Percentiles rank a stretch among this genome's conserved stretches.
Conservation (phyloP, 495 filamentous ascomycete species). For the Hyphodiscus hymeniophilus region DNA sequence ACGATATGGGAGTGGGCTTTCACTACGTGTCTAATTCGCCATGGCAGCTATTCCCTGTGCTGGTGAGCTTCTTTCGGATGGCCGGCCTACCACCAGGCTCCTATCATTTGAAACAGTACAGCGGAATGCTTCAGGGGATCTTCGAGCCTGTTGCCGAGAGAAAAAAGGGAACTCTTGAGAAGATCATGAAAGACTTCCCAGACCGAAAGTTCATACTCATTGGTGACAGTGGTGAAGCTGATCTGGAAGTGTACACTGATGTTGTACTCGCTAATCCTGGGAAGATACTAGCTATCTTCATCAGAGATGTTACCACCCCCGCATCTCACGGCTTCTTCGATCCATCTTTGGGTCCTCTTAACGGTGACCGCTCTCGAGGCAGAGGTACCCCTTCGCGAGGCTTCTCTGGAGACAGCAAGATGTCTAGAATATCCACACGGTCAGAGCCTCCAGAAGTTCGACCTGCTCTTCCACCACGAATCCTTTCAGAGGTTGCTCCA, state of each 20-base stretch:
- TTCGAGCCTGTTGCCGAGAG: conserved; percentile 95
- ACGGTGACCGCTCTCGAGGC: conserved; percentile 18
- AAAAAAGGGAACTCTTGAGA: conserved; percentile 81
- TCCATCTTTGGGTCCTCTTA: conserved; percentile 42
- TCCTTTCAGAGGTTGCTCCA: conserved; percentile 10
- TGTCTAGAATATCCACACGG: conserved; percentile 21
- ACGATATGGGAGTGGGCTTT: conserved; percentile 70
- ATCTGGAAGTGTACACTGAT: conserved; percentile 95
- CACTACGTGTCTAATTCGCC: conserved; percentile 94
- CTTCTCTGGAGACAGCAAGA: conserved; percentile 11
- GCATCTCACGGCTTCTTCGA: conserved; percentile 68
- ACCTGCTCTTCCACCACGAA: conserved; percentile 21
- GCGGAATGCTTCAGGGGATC: conserved; percentile 91
- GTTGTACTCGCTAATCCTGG: conserved; percentile 76
- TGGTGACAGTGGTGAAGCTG: conserved; percentile 92
- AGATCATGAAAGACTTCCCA: conserved; percentile 82
- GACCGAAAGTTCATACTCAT: conserved; percentile 83
- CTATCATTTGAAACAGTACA: conserved; percentile 92
- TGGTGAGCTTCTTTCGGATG: conserved; percentile 71
- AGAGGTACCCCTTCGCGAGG: conserved; percentile 2
- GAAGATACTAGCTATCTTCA: conserved; percentile 74
- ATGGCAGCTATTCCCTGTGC: conserved; percentile 85
- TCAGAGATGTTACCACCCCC: conserved; percentile 85
- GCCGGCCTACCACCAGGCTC: conserved; percentile 80
- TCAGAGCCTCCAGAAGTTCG: conserved; percentile 17